Evolutionary conservation across 768 basidiomycete species (phyloP).

Genomic region (Lyophyllum shimeji): DNA sequence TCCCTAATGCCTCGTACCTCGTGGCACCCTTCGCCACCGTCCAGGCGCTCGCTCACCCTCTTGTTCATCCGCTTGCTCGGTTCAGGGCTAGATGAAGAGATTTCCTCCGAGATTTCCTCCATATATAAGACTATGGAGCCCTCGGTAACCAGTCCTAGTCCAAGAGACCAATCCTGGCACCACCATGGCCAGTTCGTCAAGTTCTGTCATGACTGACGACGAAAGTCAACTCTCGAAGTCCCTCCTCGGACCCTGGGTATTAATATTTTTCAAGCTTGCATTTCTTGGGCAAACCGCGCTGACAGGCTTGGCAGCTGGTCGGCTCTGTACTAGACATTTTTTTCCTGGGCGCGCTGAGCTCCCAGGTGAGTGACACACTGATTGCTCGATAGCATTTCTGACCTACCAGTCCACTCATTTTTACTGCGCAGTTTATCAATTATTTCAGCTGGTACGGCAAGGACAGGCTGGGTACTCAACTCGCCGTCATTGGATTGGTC

Average conservation of each 20-base stretch:
- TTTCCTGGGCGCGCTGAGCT: conserved; percentile 30
- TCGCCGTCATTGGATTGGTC: conserved; percentile 23
- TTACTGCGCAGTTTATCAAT: conserved; percentile 21
- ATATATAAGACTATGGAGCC: not conserved
- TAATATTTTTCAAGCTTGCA: conserved; percentile 1
- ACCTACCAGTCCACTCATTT: not conserved
- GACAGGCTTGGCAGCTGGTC: conserved; percentile 20
- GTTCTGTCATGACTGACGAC: conserved; percentile 22
- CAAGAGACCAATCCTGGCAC: not conserved
- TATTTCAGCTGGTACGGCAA: conserved; percentile 25
- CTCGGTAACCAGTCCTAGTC: not conserved
- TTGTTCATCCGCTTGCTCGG: too few relatives aligned
- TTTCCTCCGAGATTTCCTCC: not conserved
- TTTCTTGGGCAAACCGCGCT: not conserved
- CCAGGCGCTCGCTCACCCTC: too few relatives aligned
- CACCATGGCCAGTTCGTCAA: not conserved
- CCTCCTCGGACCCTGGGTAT: conserved; percentile 33
- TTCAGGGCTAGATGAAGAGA: not conserved
- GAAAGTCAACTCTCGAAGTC: conserved; percentile 22
- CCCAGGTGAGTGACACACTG: conserved; percentile 22
- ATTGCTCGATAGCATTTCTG: too few relatives aligned
- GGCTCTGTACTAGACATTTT: conserved; percentile 28
- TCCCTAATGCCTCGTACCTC: too few relatives aligned
- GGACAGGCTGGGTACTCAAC: conserved; percentile 19
- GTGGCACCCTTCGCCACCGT: too few relatives aligned